Evolutionary conservation across 2,329 filamentous ascomycete genomes (phyloP).

Genomic region (Geosmithia flava): DNA sequence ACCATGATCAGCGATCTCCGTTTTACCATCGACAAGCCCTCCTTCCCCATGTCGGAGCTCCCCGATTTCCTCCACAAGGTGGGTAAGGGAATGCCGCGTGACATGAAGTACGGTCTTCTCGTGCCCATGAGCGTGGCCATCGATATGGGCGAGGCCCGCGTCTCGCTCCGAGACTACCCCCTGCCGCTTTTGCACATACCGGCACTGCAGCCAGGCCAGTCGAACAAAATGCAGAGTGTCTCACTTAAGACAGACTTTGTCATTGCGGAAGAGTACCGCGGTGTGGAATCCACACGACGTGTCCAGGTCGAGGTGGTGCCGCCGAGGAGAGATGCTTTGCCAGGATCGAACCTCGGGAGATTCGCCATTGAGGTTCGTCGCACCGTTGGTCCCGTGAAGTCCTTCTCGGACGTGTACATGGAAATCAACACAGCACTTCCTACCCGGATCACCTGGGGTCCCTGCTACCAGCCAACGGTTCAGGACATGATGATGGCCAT

Average conservation of each 20-base stretch:
- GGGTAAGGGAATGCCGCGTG: slow-evolving; percentile 90
- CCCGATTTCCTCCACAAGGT: slow-evolving; percentile 77
- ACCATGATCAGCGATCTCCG: slow-evolving; percentile 74
- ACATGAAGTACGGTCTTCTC: slow-evolving; percentile 82
- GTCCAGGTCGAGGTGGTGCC: slow-evolving; percentile 79
- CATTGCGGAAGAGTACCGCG: slow-evolving; percentile 84
- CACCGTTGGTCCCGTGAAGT: slow-evolving; percentile 91
- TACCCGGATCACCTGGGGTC: slow-evolving; percentile 92
- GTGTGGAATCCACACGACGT: slow-evolving; percentile 65
- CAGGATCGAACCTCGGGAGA: slow-evolving; percentile 39
- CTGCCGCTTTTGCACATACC: slow-evolving; percentile 86
- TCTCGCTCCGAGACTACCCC: slow-evolving; percentile 87
- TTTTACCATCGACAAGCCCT: slow-evolving; percentile 80
- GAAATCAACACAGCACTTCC: slow-evolving; percentile 89
- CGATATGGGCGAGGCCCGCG: slow-evolving; percentile 77
- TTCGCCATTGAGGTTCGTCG: slow-evolving; percentile 80
- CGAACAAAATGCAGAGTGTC: slow-evolving; percentile 66
- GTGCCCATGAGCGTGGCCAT: slow-evolving; percentile 84
- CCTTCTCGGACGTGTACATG: slow-evolving; percentile 82
- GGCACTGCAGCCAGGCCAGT: slow-evolving; percentile 65
- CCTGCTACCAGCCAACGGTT: slow-evolving; percentile 93
- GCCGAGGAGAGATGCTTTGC: slow-evolving; percentile 5
- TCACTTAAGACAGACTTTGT: slow-evolving; percentile 86
- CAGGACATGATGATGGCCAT: slow-evolving; percentile 99
- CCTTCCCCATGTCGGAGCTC: slow-evolving; percentile 71